Evolutionary conservation across 352 stramenopile genomes (phyloP).

Genomic region (Lagenidium giganteum): DNA sequence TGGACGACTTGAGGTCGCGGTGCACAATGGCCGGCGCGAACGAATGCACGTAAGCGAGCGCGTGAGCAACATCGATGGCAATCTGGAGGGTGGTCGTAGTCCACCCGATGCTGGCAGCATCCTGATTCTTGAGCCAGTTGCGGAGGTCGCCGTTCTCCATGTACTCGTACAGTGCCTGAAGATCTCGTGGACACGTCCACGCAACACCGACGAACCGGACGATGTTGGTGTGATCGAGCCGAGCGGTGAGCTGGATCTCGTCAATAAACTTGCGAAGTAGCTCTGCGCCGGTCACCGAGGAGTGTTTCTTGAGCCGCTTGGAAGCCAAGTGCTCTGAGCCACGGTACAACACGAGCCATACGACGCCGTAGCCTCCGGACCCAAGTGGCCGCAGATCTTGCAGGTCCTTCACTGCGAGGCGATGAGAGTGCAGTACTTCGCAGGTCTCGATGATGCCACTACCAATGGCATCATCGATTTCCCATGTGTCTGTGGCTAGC

Average conservation of each 20-base stretch:
- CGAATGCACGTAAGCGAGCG: slow-evolving; percentile 67
- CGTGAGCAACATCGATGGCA: slow-evolving; percentile 58
- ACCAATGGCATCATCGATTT: too few species aligned
- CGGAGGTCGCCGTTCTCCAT: slow-evolving; percentile 65
- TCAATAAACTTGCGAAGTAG: slow-evolving; percentile 36
- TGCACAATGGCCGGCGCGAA: slow-evolving; percentile 60
- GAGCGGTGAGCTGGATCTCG: slow-evolving; percentile 69
- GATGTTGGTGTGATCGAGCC: slow-evolving; percentile 63
- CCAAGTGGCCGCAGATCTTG: slow-evolving; percentile 8
- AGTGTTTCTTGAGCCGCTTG: slow-evolving; percentile 11
- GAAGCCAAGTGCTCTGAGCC: neutral
- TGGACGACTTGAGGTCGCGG: slow-evolving; percentile 65
- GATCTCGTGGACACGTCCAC: slow-evolving; percentile 62
- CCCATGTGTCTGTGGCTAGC: too few species aligned
- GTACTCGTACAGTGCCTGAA: slow-evolving; percentile 64
- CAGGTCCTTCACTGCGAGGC: too few species aligned
- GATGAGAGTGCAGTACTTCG: too few species aligned
- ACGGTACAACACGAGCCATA: slow-evolving; percentile 5
- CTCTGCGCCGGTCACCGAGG: slow-evolving; percentile 10
- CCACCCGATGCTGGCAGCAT: slow-evolving; percentile 27
- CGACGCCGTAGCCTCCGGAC: slow-evolving; percentile 7
- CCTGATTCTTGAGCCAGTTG: slow-evolving; percentile 27
- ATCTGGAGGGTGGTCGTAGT: slow-evolving; percentile 39
- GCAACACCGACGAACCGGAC: slow-evolving; percentile 67
- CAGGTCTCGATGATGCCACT: too few species aligned